These are phyloP conservation scores for Paramyrothecium roridum DNA, from an alignment of 2,329 filamentous ascomycete genomes.

Conservation along the genomic window DNA sequence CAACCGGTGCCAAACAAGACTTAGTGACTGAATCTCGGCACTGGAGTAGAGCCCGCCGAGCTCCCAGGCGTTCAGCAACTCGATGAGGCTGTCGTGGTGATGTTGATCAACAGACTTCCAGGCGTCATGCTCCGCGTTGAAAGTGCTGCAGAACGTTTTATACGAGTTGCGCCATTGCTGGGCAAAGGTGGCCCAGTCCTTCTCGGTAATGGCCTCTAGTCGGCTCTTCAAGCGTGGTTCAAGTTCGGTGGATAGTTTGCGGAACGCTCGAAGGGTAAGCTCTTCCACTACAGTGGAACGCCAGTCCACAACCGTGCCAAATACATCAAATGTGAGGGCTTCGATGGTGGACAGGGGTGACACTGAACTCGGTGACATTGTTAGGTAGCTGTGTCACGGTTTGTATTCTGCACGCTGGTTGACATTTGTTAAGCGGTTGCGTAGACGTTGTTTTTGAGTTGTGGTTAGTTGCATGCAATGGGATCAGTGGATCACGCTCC, in stretches of 20 bases:
- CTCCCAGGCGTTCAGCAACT: slow-evolving; percentile 53
- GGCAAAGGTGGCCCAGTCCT: slow-evolving; percentile 64
- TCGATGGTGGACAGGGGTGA: slow-evolving; percentile 36
- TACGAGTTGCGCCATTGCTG: slow-evolving; percentile 70
- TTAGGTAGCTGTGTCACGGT: slow-evolving; percentile 2
- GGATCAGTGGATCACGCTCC: background rate
- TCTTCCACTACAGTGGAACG: slow-evolving; percentile 61
- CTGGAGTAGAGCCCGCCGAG: slow-evolving; percentile 59
- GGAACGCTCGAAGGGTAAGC: slow-evolving; percentile 47
- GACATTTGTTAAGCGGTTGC: background rate
- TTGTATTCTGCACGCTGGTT: background rate
- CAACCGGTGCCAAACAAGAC: slow-evolving; percentile 69
- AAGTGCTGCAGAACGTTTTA: slow-evolving; percentile 52
- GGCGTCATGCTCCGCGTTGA: slow-evolving; percentile 41
- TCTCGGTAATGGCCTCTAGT: slow-evolving; percentile 45
- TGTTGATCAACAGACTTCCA: slow-evolving; percentile 74
- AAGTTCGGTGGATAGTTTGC: slow-evolving; percentile 46
- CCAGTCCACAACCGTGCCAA: slow-evolving; percentile 81
- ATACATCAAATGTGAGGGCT: slow-evolving; percentile 71
- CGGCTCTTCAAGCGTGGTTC: slow-evolving; percentile 42
- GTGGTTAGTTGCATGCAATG: background rate
- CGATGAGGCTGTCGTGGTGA: slow-evolving; percentile 59
- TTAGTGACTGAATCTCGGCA: slow-evolving; percentile 61
- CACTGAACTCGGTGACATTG: slow-evolving; percentile 21
- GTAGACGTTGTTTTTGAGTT: background rate